Evolutionary conservation across 1,284 basidiomycete genomes (phyloP).

Genomic region (Trichosporon coremiiforme): DNA sequence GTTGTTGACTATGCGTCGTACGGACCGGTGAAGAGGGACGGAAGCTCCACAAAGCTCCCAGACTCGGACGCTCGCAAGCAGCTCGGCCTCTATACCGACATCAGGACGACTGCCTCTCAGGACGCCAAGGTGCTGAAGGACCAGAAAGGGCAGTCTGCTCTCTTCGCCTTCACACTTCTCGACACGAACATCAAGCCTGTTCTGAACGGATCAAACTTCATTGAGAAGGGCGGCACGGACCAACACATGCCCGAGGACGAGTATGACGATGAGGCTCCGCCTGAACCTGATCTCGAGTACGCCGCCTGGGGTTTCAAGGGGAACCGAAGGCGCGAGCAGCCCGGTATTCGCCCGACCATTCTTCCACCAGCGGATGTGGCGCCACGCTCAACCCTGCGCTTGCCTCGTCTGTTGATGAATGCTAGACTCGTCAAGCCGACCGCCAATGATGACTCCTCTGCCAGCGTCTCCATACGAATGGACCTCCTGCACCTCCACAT

Average conservation of each 20-base stretch:
- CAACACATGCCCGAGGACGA: conserved; percentile 22
- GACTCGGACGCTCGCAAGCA: conserved; percentile 56
- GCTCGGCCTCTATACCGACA: conserved; percentile 64
- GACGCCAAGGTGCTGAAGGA: conserved; percentile 58
- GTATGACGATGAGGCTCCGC: conserved; percentile 19
- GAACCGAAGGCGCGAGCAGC: conserved; percentile 9
- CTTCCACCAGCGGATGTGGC: conserved; percentile 46
- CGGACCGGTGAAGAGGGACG: conserved; percentile 38
- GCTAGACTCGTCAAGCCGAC: conserved; percentile 34
- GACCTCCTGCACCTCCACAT: conserved; percentile 58
- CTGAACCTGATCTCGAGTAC: conserved; percentile 31
- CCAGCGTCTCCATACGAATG: conserved; percentile 38
- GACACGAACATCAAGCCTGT: conserved; percentile 48
- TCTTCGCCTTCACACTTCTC: conserved; percentile 41
- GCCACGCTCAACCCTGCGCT: conserved; percentile 51
- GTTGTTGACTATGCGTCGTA: conserved; percentile 67
- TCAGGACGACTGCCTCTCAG: conserved; percentile 63
- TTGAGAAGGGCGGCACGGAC: conserved; percentile 34
- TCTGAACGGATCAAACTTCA: conserved; percentile 48
- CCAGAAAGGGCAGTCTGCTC: conserved; percentile 48
- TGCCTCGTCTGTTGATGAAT: conserved; percentile 44
- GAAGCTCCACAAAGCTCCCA: conserved; percentile 59
- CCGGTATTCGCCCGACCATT: conserved; percentile 24
- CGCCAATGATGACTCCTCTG: conserved; percentile 29
- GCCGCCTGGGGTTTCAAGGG: conserved; percentile 47